Evolutionary conservation across 2,329 filamentous ascomycete species (phyloP).

Genomic region (Clonostachys rosea): DNA sequence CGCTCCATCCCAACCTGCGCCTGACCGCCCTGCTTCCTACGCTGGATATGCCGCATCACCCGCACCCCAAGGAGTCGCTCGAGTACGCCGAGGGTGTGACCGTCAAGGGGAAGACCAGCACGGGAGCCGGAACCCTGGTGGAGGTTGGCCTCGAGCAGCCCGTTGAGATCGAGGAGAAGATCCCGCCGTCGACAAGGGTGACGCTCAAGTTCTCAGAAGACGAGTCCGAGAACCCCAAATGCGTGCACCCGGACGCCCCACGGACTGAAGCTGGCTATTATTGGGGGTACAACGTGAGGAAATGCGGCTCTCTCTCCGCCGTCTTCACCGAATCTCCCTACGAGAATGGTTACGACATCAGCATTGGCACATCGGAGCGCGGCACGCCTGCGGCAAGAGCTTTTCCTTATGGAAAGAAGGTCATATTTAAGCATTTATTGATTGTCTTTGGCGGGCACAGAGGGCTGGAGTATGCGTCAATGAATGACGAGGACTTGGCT

Average conservation of each 20-base stretch:
- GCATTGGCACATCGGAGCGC: constrained; percentile 79
- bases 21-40: constrained; percentile 70
- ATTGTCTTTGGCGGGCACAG: constrained; percentile 78
- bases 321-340: constrained; percentile 76
- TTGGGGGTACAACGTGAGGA: constrained; percentile 76
- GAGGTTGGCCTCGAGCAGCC: constrained; percentile 53
- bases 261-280: constrained; percentile 77
- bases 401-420: constrained; percentile 35
- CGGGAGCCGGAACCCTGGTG: constrained; percentile 44
- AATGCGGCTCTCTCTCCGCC: constrained; percentile 59
- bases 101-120: constrained; percentile 35
- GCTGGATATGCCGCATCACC: constrained; percentile 82
- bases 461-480: constrained; percentile 72
- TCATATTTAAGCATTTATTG: constrained; percentile 64
- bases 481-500: constrained; percentile 50
- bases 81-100: constrained; percentile 76
- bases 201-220: constrained; percentile 62
- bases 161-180: constrained; percentile 50
- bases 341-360: constrained; percentile 75
- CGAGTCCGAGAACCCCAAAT: constrained; percentile 40
- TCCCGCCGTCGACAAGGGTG: constrained; percentile 68
- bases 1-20: constrained; percentile 72
- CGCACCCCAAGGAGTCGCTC: constrained; percentile 72
- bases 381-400: constrained; percentile 47
- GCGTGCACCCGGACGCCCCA: constrained; percentile 64